Percentiles rank a stretch among this genome's conserved stretches.
These are phyloP conservation scores for Inga laurina DNA, from an alignment of 306 rosid genomes.

Conservation along the genomic window DNA sequence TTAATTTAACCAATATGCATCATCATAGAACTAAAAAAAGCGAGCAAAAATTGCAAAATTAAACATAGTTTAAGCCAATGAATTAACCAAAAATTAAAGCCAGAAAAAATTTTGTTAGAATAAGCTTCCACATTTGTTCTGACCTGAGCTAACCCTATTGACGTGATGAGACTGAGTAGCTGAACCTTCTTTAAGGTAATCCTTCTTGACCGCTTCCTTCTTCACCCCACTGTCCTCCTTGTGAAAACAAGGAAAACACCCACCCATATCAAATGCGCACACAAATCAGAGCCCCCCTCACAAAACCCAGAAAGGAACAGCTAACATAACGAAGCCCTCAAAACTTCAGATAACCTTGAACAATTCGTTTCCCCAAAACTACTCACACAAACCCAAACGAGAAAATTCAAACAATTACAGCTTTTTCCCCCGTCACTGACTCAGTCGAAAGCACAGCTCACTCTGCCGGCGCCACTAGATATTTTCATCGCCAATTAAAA, in stretches of 20 bases:
- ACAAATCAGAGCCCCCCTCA: constrained; percentile 54
- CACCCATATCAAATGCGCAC: constrained; percentile 85
- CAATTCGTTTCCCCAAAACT: constrained; percentile 33
- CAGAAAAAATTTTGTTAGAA: not conserved
- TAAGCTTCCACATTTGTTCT: constrained; percentile 23
- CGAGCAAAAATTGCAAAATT: constrained; percentile 29
- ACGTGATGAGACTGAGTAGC: constrained; percentile 70
- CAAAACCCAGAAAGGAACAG: constrained; percentile 40
- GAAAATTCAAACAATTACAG: constrained; percentile 48
- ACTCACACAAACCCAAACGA: constrained; percentile 42
- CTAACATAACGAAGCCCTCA: constrained; percentile 40
- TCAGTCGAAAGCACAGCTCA: constrained; percentile 6
- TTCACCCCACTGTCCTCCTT: constrained; percentile 61
- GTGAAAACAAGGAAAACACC: constrained; percentile 97
- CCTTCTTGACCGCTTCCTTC: constrained; percentile 71
- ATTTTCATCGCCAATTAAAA: constrained; percentile 52
- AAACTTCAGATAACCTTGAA: constrained; percentile 8
- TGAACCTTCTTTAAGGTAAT: constrained; percentile 73
- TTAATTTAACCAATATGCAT: constrained; percentile 32
- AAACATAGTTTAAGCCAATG: constrained; percentile 39
- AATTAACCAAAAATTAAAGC: constrained; percentile 31
- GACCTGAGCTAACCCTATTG: constrained; percentile 75
- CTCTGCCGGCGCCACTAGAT: constrained; percentile 30
- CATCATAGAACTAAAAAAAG: constrained; percentile 14
- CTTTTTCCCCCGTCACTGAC: constrained; percentile 18